Percentiles rank a stretch among this genome's conserved stretches.
These are phyloP conservation scores for Pachysandra terminalis DNA, from an alignment of 164 flowering plant species.

Conservation along the genomic window DNA sequence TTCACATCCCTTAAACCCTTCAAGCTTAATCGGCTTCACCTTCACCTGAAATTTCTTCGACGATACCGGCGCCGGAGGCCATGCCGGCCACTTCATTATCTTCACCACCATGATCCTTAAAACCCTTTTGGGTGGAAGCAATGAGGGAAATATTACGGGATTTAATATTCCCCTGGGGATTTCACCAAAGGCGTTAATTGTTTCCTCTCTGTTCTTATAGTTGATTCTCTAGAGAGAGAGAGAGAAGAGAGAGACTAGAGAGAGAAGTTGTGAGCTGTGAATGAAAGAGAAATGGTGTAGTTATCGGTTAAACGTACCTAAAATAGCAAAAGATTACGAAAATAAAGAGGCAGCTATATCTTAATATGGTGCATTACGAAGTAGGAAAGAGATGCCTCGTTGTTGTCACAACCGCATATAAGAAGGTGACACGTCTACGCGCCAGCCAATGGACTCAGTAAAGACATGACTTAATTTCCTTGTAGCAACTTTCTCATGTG, in stretches of 20 bases:
- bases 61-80: constrained; percentile 13
- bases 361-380: neutral
- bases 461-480: no score
- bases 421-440: constrained; percentile 6
- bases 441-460: constrained; percentile 1
- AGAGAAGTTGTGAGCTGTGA: neutral
- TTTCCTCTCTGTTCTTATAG: neutral
- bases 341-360: neutral
- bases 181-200: neutral
- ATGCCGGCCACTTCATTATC: constrained; percentile 34
- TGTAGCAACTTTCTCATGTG: no score
- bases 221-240: neutral
- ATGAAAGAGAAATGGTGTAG: no score
- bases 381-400: neutral
- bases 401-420: neutral
- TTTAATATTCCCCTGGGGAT: no score
- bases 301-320: neutral
- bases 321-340: neutral
- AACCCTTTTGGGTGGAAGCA: no score
- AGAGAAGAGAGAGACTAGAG: no score
- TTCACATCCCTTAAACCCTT: constrained; percentile 12
- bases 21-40: constrained; percentile 33
- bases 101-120: constrained; percentile 11
- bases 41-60: constrained; percentile 32
- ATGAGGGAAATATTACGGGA: no score